Evolutionary conservation across 768 basidiomycete species (phyloP).

Genomic region (Cantharellus anzutake): DNA sequence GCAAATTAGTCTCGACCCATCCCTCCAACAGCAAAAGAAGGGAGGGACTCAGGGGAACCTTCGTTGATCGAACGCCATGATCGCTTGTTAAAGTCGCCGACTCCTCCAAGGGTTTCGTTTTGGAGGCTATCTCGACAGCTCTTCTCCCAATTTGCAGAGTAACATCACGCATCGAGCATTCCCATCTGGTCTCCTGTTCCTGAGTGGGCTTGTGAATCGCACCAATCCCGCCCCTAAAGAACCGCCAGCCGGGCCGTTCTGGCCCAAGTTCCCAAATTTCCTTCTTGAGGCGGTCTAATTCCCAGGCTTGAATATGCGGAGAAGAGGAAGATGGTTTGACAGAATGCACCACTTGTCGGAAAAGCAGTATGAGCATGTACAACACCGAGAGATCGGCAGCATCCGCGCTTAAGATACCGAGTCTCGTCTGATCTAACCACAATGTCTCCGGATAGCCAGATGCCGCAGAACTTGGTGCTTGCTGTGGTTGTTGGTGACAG

Average conservation of each 20-base stretch:
- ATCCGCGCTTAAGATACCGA: slow-evolving; percentile 47
- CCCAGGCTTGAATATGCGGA: slow-evolving; percentile 28
- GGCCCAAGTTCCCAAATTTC: slow-evolving; percentile 59
- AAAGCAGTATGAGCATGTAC: slow-evolving; percentile 67
- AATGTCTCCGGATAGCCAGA: slow-evolving; percentile 54
- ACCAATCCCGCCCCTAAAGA: slow-evolving; percentile 14
- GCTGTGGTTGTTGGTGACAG: not conserved
- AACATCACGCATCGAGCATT: slow-evolving; percentile 38
- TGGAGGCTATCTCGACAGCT: slow-evolving; percentile 25
- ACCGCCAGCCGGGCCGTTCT: slow-evolving; percentile 40
- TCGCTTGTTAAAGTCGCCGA: slow-evolving; percentile 3
- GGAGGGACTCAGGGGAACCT: slow-evolving; percentile 26
- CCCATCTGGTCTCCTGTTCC: slow-evolving; percentile 28
- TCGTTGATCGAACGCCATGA: not conserved
- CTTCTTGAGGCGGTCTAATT: slow-evolving; percentile 42
- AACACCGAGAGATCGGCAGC: slow-evolving; percentile 53
- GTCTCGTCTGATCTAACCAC: slow-evolving; percentile 58
- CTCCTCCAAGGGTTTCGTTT: slow-evolving; percentile 1
- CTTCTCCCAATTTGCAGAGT: slow-evolving; percentile 60
- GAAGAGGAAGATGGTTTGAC: slow-evolving; percentile 21
- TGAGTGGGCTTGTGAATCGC: slow-evolving; percentile 1
- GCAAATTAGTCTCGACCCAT: slow-evolving; percentile 56
- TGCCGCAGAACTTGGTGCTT: slow-evolving; percentile 15
- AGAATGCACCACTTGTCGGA: slow-evolving; percentile 41
- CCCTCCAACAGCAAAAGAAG: slow-evolving; percentile 41